These are phyloP conservation scores for Camellia lanceoleosa DNA, from an alignment of 148 eudicot genomes.

Conservation along the genomic window DNA sequence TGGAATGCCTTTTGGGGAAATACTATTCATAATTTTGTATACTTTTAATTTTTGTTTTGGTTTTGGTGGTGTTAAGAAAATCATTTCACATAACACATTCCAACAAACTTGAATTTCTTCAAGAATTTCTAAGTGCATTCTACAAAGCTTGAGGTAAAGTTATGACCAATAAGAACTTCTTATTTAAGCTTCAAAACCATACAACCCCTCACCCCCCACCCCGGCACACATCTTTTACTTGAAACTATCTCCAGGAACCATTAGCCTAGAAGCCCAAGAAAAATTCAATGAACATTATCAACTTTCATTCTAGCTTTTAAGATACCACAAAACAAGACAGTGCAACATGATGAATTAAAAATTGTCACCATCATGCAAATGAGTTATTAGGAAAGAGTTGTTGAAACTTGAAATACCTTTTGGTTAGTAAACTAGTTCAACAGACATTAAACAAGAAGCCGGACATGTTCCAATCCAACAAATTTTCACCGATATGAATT, in stretches of 20 bases:
- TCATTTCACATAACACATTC: no score
- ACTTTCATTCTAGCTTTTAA: background rate
- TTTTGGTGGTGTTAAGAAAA: no score
- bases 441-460: background rate
- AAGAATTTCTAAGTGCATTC: no score
- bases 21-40: background rate
- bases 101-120: no score
- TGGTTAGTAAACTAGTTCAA: background rate
- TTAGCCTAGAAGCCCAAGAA: background rate
- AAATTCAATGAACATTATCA: background rate
- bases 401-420: background rate
- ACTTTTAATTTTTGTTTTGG: no score
- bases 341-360: background rate
- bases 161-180: background rate
- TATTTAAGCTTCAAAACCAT: background rate
- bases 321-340: background rate
- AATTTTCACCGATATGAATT: background rate
- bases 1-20: background rate
- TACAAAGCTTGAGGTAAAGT: no score
- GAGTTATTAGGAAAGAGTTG: background rate
- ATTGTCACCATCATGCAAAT: background rate
- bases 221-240: no score
- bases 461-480: background rate
- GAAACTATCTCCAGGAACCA: background rate
- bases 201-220: background rate